Evolutionary conservation across 75 land plant species (phyloP).

Genomic region (Pseudotsuga menziesii): DNA sequence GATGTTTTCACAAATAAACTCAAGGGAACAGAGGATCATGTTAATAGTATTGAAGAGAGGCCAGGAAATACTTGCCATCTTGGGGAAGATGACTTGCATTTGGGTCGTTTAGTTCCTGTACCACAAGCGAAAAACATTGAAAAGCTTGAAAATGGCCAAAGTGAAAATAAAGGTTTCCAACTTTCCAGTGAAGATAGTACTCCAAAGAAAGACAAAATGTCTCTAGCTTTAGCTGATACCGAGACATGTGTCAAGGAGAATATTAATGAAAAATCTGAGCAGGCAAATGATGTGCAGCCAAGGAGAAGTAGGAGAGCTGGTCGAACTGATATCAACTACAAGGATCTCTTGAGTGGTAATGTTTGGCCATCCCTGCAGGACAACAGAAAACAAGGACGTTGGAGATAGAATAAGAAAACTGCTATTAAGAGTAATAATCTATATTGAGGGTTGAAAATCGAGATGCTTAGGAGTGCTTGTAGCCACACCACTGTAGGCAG

Average conservation of each 20-base stretch:
- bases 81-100: neutral
- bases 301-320: conserved; percentile 6
- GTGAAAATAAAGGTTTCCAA: neutral
- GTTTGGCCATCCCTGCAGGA: neutral
- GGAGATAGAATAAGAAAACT: neutral
- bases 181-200: neutral
- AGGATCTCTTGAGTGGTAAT: conserved; percentile 4
- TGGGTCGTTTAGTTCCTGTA: neutral
- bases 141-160: neutral
- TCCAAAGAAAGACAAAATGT: neutral
- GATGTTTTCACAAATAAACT: neutral
- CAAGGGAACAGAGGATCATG: conserved; percentile 2
- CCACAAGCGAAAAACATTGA: neutral
- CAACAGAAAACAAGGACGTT: neutral
- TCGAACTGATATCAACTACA: conserved; percentile 1
- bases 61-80: neutral
- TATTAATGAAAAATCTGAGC: neutral
- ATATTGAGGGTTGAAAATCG: neutral
- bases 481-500: no score
- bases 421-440: neutral
- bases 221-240: neutral
- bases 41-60: neutral
- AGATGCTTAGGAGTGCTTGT: no score
- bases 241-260: neutral
- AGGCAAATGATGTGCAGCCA: conserved; percentile 3